Evolutionary conservation across 169 alveolate species (phyloP).

Genomic region (Plasmodium blacklocki): DNA sequence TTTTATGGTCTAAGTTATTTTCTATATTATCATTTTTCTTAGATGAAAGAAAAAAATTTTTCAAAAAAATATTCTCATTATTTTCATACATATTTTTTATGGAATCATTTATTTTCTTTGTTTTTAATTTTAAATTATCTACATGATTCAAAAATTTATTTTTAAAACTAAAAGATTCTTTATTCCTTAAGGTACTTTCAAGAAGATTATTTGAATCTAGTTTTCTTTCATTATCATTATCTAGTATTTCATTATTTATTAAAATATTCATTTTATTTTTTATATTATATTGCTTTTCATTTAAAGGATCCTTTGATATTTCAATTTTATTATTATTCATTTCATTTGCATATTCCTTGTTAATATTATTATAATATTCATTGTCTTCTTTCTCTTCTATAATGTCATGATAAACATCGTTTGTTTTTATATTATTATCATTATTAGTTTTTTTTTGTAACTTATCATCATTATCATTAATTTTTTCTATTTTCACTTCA

Average conservation of each 20-base stretch:
- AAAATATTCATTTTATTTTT: slow-evolving; percentile 6
- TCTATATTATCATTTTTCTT: slow-evolving; percentile 8
- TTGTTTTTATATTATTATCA: background rate
- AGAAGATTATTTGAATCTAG: background rate
- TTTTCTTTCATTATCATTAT: background rate
- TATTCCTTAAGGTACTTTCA: slow-evolving; percentile 24
- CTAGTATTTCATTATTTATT: background rate
- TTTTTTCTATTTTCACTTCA: background rate
- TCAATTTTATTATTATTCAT: background rate
- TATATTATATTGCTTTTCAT: background rate
- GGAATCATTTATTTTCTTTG: slow-evolving; percentile 66
- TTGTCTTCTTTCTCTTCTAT: background rate
- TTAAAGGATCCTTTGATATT: too few relatives aligned
- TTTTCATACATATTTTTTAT: slow-evolving; percentile 67
- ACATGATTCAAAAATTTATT: slow-evolving; percentile 59
- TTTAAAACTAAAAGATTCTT: slow-evolving; percentile 23
- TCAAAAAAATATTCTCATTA: slow-evolving; percentile 52
- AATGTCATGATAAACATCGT: background rate
- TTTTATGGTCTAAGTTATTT: background rate
- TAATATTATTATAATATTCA: background rate
- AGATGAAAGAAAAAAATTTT: slow-evolving; percentile 26
- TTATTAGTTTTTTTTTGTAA: too few relatives aligned
- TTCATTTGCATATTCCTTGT: background rate
- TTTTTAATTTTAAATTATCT: slow-evolving; percentile 50
- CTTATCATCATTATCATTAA: background rate